Percentiles rank a stretch among this genome's conserved stretches.
These are phyloP conservation scores for Penicillium sp. DNA, from an alignment of 2,329 filamentous ascomycete species.

Conservation along the genomic window DNA sequence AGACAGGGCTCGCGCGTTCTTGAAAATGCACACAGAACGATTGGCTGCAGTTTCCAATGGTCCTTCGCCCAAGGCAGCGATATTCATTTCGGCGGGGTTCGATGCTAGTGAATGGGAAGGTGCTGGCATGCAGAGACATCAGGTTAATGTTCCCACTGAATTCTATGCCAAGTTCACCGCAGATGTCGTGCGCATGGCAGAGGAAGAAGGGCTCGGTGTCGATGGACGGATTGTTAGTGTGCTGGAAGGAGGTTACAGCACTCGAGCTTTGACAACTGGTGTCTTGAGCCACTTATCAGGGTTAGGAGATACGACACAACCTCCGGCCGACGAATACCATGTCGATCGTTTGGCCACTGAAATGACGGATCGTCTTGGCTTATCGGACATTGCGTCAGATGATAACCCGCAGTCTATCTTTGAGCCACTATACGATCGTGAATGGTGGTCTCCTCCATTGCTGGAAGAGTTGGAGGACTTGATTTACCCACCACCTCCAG, in stretches of 20 bases:
- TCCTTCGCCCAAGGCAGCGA: conserved; percentile 75
- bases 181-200: conserved; percentile 80
- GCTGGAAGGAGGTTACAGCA: conserved; percentile 93
- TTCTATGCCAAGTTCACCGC: conserved; percentile 92
- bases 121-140: conserved; percentile 90
- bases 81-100: conserved; percentile 95
- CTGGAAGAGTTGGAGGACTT: conserved; percentile 73
- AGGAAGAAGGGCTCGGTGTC: conserved; percentile 76
- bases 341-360: conserved; percentile 59
- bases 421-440: conserved; percentile 62
- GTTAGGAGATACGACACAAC: conserved; percentile 57
- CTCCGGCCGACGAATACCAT: conserved; percentile 28
- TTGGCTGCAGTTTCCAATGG: conserved; percentile 62
- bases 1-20: conserved; percentile 77
- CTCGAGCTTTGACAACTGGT: conserved; percentile 85
- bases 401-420: conserved; percentile 15
- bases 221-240: conserved; percentile 91
- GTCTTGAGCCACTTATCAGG: conserved; percentile 90
- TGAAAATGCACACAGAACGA: conserved; percentile 73
- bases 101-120: conserved; percentile 97
- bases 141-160: conserved; percentile 92
- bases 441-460: conserved; percentile 72
- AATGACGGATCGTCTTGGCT: conserved; percentile 55
- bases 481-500: conserved; percentile 56
- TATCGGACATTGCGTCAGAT: conserved; percentile 23